Evolutionary conservation across 2,329 filamentous ascomycete species (phyloP).

Genomic region (Sporothrix pseudoabietina): DNA sequence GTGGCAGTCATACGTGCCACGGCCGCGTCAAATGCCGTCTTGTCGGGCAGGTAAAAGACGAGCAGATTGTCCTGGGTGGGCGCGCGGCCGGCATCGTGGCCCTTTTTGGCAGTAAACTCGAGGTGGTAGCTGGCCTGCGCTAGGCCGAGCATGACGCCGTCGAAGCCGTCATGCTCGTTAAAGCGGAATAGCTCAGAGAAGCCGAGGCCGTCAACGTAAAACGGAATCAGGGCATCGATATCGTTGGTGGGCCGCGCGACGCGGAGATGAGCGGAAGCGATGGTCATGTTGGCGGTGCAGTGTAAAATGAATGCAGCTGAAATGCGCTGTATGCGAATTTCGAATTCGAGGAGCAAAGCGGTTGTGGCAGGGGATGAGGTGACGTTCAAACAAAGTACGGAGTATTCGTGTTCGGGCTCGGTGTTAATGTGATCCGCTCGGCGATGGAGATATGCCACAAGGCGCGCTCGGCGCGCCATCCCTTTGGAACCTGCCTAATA

Average conservation of each 20-base stretch:
- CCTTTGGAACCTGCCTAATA: neutral
- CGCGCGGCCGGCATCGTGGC: slow-evolving; percentile 43
- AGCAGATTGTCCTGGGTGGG: slow-evolving; percentile 50
- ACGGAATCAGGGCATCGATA: slow-evolving; percentile 45
- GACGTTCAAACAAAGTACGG: neutral
- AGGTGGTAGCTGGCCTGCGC: slow-evolving; percentile 44
- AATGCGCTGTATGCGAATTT: neutral
- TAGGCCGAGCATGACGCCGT: slow-evolving; percentile 47
- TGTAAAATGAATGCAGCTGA: too few species aligned
- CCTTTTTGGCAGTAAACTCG: slow-evolving; percentile 46
- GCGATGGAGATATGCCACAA: neutral
- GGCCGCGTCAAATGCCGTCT: slow-evolving; percentile 38
- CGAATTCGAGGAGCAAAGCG: neutral
- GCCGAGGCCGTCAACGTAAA: slow-evolving; percentile 48
- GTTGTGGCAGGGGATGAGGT: neutral
- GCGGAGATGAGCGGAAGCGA: slow-evolving; percentile 42
- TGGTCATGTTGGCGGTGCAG: neutral
- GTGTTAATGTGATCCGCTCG: neutral
- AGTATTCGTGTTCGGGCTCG: slow-evolving; percentile 6
- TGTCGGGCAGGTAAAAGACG: slow-evolving; percentile 48
- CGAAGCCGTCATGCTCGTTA: slow-evolving; percentile 45
- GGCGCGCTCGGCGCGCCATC: neutral
- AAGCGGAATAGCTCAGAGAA: slow-evolving; percentile 44
- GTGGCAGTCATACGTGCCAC: slow-evolving; percentile 42
- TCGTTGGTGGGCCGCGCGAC: slow-evolving; percentile 48